Evolutionary conservation across 2,329 filamentous ascomycete genomes (phyloP), one percentile per base, ranked within the genome.

Genomic region (Sphaerulina vaccinii): DNA sequence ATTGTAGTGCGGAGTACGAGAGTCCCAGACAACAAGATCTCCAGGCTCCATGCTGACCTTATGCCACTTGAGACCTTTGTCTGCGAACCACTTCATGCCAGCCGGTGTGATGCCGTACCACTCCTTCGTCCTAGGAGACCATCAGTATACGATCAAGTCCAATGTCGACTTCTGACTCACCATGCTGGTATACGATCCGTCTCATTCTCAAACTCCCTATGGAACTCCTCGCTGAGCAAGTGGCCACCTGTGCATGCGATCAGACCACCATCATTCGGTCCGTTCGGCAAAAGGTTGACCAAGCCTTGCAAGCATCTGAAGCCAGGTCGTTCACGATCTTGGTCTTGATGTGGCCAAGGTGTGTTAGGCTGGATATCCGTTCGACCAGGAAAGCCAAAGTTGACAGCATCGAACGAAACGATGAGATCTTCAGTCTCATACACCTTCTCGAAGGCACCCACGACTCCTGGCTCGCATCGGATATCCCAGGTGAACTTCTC

Each of bases 301-400:
- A 80, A 67, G 3, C 78, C 78, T 53, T 80, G 77, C 2, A 77
- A 66, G 56, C 77, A 80, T 2, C 75, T 70, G 61, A 80, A 77
- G 0, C 76, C 78, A 10, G 68, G 68, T 56, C 68, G 71, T 5
- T 64, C 65, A 1, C 71, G 74, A 47, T 75, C 70, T 54, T 76
- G 73, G 49, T 76, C 74, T 38, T 75, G 72, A 57, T 76, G 74
- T 2, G 73, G 72, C 74, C 73, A 76, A 1, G 73, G 74, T 47
- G 68, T 70, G 61, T 72, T 75, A 8, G 60, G 46, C 3, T 64
- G 58, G 3, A 71, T 57, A 53, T 75, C 67, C 11, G 57, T 64
- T 40, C 68, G 69, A 55, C 73, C 74, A 9, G 73, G 68, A 50
- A 78, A 71, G 22, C 68, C 69, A 24, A 73, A 71, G 62, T 76